Base-by-base conservation (phyloP, 768 basidiomycete species). In the Boletus vermiculosoides region DNA sequence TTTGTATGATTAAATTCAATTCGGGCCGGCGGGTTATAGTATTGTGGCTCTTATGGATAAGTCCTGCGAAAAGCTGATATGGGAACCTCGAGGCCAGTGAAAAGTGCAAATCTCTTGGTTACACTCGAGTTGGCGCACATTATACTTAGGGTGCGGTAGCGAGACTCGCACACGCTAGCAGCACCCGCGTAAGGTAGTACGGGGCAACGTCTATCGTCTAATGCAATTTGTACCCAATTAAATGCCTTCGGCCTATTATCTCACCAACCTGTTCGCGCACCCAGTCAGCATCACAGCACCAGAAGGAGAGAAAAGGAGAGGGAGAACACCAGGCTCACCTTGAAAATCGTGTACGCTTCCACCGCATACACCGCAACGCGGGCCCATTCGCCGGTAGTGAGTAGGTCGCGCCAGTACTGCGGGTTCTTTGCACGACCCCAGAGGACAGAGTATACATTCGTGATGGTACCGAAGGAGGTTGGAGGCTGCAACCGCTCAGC, bases 261-360 rank as follows among this genome's bases (percentile, higher is more conserved):
- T 95, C 93, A 54, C 93, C 93, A 75, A 95, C 83, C 86, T 92
- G 54, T 44, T 52, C 18, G 15, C 18, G 18, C 40, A 36, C 11
- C 20, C 30, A 34, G 45, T 60, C 25, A 58, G 18, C 31, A 61
- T 28, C 53, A 13, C 57, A 47, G 5, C 37, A 13, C 12, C 39
- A n/a, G n/a, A n/a, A n/a, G 45, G 13, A 13, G 18, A 36, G 8
- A 52, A 44, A 42, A 16, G 39, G 39, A 25, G 23, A 45, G 25
- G n/a, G 41, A 52, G 7, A 41, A 18, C n/a, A 13, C 28, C 15
- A n/a, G 18, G 28, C 83, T 34, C 59, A 88, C 90, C 79, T 90
- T 90, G 80, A 90, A 96, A 64, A 96, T 88, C 16, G 88, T 87
- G 69, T 94, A 96, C 33, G 91, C 93, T 75, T 96, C 92, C 23